Percentiles rank a stretch among this genome's conserved stretches.
These are phyloP conservation scores for Anthracocystis walkeri DNA, from an alignment of 1,284 basidiomycete species.

Conservation along the genomic window DNA sequence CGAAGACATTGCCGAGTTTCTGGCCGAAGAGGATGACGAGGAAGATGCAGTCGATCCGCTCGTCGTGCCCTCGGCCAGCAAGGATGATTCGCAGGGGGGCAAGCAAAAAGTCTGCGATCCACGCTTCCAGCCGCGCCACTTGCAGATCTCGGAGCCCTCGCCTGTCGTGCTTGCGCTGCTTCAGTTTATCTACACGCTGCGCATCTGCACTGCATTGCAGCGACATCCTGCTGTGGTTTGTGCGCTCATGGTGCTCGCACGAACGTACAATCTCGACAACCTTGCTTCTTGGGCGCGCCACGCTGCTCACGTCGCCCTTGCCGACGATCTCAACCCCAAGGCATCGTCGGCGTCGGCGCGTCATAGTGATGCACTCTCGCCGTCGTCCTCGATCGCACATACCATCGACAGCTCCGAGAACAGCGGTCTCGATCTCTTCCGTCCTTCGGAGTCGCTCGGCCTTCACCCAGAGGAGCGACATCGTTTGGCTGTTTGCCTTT, in stretches of 20 bases:
- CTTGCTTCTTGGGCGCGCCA: constrained; percentile 84
- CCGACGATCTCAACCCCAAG: constrained; percentile 54
- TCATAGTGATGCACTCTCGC: constrained; percentile 26
- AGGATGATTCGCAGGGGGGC: constrained; percentile 10
- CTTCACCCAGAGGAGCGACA: constrained; percentile 76
- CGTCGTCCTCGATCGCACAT: constrained; percentile 28
- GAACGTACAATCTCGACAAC: constrained; percentile 83
- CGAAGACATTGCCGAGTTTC: constrained; percentile 45
- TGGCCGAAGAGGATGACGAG: constrained; percentile 44
- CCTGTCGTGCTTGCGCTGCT: constrained; percentile 87
- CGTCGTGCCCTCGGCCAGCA: constrained; percentile 12
- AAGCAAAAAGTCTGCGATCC: constrained; percentile 73
- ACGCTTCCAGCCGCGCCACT: constrained; percentile 80
- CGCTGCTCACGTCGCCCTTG: constrained; percentile 78
- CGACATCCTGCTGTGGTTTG: constrained; percentile 88
- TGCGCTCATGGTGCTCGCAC: constrained; percentile 84
- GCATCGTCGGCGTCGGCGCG: constrained; percentile 17
- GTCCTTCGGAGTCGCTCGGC: constrained; percentile 51
- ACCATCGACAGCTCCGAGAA: constrained; percentile 29
- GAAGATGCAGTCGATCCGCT: constrained; percentile 40
- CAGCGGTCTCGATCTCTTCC: constrained; percentile 56
- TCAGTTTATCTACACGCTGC: constrained; percentile 90
- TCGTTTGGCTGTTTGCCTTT: constrained; percentile 86
- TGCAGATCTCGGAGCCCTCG: constrained; percentile 87
- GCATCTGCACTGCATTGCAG: constrained; percentile 87